Base-by-base conservation (phyloP, 2,329 filamentous ascomycete genomes). In the Colletotrichum salicis region DNA sequence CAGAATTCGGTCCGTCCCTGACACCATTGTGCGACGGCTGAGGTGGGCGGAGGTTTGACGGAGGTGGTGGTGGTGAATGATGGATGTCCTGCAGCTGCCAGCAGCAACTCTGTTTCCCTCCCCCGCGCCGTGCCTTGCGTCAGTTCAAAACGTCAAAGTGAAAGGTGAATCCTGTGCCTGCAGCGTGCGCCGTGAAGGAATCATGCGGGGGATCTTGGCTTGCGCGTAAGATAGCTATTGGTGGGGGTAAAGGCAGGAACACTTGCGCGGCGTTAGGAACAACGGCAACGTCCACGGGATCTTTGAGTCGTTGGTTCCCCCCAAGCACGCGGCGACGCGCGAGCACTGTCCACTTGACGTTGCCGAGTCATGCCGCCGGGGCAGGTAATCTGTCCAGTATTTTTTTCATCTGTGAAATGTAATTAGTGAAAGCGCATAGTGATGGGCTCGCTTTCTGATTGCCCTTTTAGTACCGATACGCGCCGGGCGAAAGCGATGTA, bases 1-100 rank as follows among this genome's bases (percentile, higher is more conserved):
- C 45, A 71, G 59, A 45, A 71, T 55, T 72, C 60, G 70, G 70
- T 37, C 65, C 65, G 65, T 61, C 29, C 67, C 65, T 51, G 59
- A n/a, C 45, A 59, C 65, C 55, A 33, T 37, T 56, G 70, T 66
- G 64, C 27, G 27, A 58, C 37, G 61, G 27, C 45, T 48, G 45
- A 54, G 31, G 54, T 29, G 51, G 61, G 33, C 37, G 56, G 33
- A 22, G n/a, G 37, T 19, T 33, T 33, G 12, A 45, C 24, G 45
- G 35, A 37, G 31, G 15, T 41, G 15, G 37, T 48, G 19, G 41
- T 48, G 41, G 41, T 22, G 19, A 48, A 7, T 48, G 41, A 48
- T 13, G 10, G 19, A n/a, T 22, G 19, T 48, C 8, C 41, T 48
- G 41, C 41, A 48, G 41, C 19, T 48, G 41, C 41, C 41, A 48